phyloP scores from a whole-genome alignment of 176 grass and related monocot species.

The Phoenix roebelenii region DNA sequence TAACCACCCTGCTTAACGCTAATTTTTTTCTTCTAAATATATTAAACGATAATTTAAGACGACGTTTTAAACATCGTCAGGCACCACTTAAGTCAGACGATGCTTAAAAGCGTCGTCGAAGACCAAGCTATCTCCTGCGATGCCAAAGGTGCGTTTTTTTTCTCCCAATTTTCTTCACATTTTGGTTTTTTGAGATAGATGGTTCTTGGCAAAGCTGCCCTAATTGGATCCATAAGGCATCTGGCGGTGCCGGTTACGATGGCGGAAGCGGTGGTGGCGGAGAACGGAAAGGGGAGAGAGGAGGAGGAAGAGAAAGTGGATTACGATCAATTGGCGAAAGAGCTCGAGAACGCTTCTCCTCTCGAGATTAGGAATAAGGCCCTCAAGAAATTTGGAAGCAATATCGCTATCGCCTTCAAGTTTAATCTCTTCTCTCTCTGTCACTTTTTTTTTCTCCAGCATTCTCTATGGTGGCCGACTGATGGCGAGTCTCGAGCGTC shows the following conservation, averaged over 20 bases:
- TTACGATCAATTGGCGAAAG: constrained; percentile 54
- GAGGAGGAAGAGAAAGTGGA: constrained; percentile 13
- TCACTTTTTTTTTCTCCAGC: no score
- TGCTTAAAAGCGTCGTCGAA: no score
- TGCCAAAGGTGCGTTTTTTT: constrained; percentile 40
- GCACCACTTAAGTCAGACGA: no score
- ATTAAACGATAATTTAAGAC: no score
- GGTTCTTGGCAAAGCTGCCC: constrained; percentile 19
- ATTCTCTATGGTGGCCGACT: no score
- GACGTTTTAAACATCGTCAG: no score
- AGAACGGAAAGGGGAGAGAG: not conserved
- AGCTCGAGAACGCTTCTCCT: constrained; percentile 68
- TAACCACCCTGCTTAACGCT: no score
- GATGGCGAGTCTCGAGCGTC: no score
- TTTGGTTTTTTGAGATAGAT: not conserved
- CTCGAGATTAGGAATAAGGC: constrained; percentile 84
- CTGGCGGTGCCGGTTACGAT: constrained; percentile 23
- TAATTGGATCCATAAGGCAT: constrained; percentile 38
- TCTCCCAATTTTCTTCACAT: no score
- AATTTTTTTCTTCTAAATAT: no score
- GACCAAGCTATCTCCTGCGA: constrained; percentile 26
- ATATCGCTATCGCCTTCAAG: constrained; percentile 13
- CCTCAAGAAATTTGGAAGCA: constrained; percentile 63
- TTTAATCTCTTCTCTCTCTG: not conserved
- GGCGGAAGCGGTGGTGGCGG: constrained; percentile 19